Percentiles rank a stretch among this genome's conserved stretches.
phyloP scores from a whole-genome alignment of 2,329 filamentous ascomycete genomes.

The Hypoxylon sp. region DNA sequence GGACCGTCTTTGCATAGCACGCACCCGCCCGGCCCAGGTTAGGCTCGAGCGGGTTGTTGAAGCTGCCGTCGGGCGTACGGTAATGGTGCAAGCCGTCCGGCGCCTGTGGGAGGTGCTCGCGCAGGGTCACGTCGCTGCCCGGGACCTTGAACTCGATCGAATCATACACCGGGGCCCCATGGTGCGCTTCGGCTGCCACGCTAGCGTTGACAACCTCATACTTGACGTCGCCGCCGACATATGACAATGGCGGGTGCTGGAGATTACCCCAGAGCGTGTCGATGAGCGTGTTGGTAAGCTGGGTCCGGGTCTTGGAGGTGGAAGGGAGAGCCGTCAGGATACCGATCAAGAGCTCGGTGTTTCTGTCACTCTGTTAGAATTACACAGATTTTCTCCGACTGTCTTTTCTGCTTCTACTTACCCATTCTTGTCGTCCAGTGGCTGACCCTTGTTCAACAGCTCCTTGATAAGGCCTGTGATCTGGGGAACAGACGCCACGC shows the following conservation, averaged over 20 bases:
- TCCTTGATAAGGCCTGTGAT: conserved; percentile 46
- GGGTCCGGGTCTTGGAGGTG: conserved; percentile 44
- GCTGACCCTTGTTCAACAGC: conserved; percentile 53
- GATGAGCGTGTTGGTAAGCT: conserved; percentile 59
- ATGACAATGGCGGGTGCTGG: conserved; percentile 60
- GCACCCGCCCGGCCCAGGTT: conserved; percentile 70
- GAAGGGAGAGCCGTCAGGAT: conserved; percentile 50
- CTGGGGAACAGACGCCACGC: conserved; percentile 42
- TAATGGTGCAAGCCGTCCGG: conserved; percentile 48
- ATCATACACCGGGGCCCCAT: conserved; percentile 42
- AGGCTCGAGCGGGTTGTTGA: conserved; percentile 68
- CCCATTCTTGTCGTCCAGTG: conserved; percentile 65
- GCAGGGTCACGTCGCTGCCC: conserved; percentile 48
- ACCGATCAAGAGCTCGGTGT: conserved; percentile 51
- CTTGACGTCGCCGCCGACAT: conserved; percentile 52
- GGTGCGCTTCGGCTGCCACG: conserved; percentile 46
- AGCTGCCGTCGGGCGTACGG: conserved; percentile 50
- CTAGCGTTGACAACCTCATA: conserved; percentile 48
- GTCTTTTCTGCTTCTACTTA: conserved; percentile 30
- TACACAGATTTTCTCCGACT: background rate
- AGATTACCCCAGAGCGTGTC: conserved; percentile 62
- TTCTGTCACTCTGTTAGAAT: conserved; percentile 43
- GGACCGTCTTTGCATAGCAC: conserved; percentile 74
- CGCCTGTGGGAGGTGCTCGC: conserved; percentile 48
- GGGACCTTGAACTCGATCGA: conserved; percentile 52